phyloP scores from a whole-genome alignment of 2,329 filamentous ascomycete species.

The Pyricularia grisea region DNA sequence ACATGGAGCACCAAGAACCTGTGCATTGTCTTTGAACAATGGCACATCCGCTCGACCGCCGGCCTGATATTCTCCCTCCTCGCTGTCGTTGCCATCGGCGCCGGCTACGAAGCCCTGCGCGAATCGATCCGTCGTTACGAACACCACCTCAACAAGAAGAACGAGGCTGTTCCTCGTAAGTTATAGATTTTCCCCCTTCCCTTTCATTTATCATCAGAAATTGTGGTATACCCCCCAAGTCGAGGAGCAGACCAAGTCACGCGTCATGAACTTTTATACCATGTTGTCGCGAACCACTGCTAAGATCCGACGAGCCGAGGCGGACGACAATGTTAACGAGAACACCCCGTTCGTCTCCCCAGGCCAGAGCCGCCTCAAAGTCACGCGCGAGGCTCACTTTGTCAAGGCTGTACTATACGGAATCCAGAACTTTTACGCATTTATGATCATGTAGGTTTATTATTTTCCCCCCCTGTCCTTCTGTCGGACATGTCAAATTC shows the following conservation, averaged over 20 bases:
- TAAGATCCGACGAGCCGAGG: conserved; percentile 11
- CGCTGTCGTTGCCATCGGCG: conserved; percentile 71
- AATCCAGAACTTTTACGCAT: conserved; percentile 94
- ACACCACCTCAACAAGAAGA: conserved; percentile 34
- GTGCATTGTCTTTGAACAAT: conserved; percentile 89
- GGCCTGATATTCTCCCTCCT: conserved; percentile 76
- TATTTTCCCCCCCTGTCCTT: background rate
- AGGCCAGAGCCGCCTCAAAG: conserved; percentile 60
- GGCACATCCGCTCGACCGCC: conserved; percentile 69
- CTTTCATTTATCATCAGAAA: conserved; percentile 4
- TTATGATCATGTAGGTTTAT: conserved; percentile 98
- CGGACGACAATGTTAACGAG: conserved; percentile 45
- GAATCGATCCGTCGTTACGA: conserved; percentile 73
- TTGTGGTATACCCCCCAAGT: conserved; percentile 1
- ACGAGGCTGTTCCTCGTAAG: conserved; percentile 46
- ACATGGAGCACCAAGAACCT: conserved; percentile 91
- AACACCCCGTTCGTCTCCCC: conserved; percentile 53
- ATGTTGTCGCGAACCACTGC: conserved; percentile 5
- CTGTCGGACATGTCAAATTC: background rate
- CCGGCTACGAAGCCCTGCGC: conserved; percentile 88
- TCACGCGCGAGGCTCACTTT: conserved; percentile 61
- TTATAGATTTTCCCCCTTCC: conserved; percentile 8
- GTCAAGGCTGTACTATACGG: conserved; percentile 80
- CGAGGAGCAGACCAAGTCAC: background rate
- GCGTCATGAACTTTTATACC: background rate